These are phyloP conservation scores for Aspergillus luchuensis DNA, from an alignment of 2,329 filamentous ascomycete species.

Conservation along the genomic window DNA sequence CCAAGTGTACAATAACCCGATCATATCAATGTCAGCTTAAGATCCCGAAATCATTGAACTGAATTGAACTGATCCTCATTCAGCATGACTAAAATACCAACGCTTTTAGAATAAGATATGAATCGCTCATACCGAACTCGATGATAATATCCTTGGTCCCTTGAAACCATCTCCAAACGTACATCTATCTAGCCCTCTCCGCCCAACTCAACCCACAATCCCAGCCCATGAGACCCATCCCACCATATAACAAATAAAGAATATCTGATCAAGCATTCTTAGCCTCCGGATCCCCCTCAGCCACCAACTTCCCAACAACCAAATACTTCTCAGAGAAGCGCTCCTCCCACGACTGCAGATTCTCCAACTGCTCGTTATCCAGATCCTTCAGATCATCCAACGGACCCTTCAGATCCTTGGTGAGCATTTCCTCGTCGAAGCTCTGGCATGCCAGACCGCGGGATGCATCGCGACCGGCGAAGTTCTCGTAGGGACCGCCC, in stretches of 20 bases:
- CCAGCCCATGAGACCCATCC: not conserved
- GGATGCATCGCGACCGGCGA: conserved; percentile 88
- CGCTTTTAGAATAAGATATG: not conserved
- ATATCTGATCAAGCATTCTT: conserved; percentile 23
- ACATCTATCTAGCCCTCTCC: not conserved
- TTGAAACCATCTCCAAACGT: not conserved
- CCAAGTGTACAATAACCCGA: not conserved
- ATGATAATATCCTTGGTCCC: too few species aligned
- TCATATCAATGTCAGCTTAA: too few species aligned
- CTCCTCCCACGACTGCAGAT: conserved; percentile 88
- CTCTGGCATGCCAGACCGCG: conserved; percentile 85
- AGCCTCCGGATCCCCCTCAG: conserved; percentile 56
- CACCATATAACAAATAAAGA: not conserved
- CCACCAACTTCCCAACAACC: conserved; percentile 84
- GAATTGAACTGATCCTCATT: not conserved
- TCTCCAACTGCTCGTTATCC: conserved; percentile 74
- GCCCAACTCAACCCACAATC: not conserved
- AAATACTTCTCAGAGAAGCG: conserved; percentile 92
- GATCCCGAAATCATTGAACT: not conserved
- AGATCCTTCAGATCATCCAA: conserved; percentile 75
- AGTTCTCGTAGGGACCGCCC: conserved; percentile 93
- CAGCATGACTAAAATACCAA: not conserved
- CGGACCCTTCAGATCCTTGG: conserved; percentile 81
- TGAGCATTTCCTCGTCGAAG: conserved; percentile 95
- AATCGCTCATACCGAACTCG: too few species aligned